Base-by-base conservation (phyloP, 768 basidiomycete species). In the Galerina sulciceps region DNA sequence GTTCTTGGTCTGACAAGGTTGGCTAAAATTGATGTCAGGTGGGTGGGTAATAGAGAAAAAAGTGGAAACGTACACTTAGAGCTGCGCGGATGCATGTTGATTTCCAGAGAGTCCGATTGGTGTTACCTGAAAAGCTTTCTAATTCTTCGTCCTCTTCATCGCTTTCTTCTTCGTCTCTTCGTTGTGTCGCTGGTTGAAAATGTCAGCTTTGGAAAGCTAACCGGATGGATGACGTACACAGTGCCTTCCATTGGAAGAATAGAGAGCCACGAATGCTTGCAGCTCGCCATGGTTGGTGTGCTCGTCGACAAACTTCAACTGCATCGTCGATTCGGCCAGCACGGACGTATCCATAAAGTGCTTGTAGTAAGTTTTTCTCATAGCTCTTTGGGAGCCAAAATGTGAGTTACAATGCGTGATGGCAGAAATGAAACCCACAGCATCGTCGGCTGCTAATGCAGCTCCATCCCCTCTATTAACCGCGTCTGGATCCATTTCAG, bases 231-330 rank as follows among this genome's bases (percentile, higher is more conserved):
- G 31, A 75, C 84, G 47, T 63, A 91, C 91, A 84, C 2, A 95
- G 81, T 0, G 84, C 82, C 44, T 79, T 78, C 90, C 93, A 95
- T 34, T 81, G 79, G 67, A 93, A 96, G 17, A 94, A 71, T 26
- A 86, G 72, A 1, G 92, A 89, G 1, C 96, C 96, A 6, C 91
- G 87, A 42, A 99, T 85, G 55, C 88, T 91, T 1, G 95, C 94
- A 2, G 94, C 93, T 20, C 94, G 82, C 96, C 96, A 98, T 0
- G 93, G 90, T 62, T 96, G 92, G 61, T 94, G 88, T 0, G 90
- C 89, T 65, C 85, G 86, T 62, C 88, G 78, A 68, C 93, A 95
- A 15, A 94, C 74, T 35, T 92, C 89, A 4, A 95, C 78, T 0
- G 95, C 96, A 10, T 93, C 89, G 10, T 91, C 91, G 26, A 96